Conservation (phyloP, 306 rosid species). For the Abrus pulchellus region DNA sequence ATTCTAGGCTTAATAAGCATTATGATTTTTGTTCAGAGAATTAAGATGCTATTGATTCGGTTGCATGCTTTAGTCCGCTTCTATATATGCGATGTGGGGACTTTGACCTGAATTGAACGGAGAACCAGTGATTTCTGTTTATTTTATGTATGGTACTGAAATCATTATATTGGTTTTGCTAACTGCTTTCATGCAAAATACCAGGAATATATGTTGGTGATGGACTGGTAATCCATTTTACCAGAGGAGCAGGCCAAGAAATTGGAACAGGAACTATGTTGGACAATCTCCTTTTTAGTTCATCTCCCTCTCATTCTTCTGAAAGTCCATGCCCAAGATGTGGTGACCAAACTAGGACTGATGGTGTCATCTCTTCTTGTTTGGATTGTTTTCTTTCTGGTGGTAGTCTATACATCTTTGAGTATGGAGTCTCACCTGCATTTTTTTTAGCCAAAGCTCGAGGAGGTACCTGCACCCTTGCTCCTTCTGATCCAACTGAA, state of each 20-base stretch:
- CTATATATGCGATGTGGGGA: not conserved
- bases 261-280: conserved; percentile 73
- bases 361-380: conserved; percentile 86
- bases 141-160: conserved; percentile 34
- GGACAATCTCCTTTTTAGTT: conserved; percentile 69
- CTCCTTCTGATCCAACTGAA: conserved; percentile 62
- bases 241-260: conserved; percentile 85
- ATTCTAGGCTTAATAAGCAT: conserved; percentile 22
- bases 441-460: conserved; percentile 78
- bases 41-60: conserved; percentile 18
- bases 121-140: conserved; percentile 20
- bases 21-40: not conserved
- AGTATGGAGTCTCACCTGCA: conserved; percentile 63
- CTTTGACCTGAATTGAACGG: conserved; percentile 18
- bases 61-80: conserved; percentile 5
- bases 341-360: conserved; percentile 58
- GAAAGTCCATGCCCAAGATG: conserved; percentile 76
- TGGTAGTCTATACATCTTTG: conserved; percentile 75
- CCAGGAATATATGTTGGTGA: conserved; percentile 82
- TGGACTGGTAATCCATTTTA: conserved; percentile 83
- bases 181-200: conserved; percentile 25
- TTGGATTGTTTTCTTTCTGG: conserved; percentile 83
- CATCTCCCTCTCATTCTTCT: conserved; percentile 57
- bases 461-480: conserved; percentile 93
- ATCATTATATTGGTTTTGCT: conserved; percentile 36